These are phyloP conservation scores for Dichomitus squalens DNA, from an alignment of 1,284 basidiomycete genomes.

Conservation along the genomic window DNA sequence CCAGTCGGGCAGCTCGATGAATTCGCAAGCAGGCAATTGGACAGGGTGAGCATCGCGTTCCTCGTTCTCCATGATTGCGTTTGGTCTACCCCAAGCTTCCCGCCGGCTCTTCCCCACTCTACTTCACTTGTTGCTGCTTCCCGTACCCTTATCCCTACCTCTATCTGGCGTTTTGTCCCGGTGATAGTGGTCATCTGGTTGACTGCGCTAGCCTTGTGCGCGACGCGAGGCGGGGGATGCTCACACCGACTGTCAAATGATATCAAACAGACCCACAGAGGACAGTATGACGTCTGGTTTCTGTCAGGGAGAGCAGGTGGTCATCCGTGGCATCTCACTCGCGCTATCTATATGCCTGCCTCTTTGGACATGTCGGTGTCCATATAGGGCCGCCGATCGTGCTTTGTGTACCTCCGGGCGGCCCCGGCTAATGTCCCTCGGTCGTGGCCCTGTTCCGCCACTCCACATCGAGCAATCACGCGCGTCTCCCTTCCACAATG, in stretches of 20 bases:
- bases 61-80: not conserved
- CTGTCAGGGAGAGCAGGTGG: not conserved
- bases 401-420: not conserved
- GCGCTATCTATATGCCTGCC: constrained; percentile 7
- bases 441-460: too few species aligned
- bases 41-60: constrained; percentile 54
- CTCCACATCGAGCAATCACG: too few species aligned
- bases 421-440: not conserved
- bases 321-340: not conserved
- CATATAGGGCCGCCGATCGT: not conserved
- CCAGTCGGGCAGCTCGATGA: constrained; percentile 82
- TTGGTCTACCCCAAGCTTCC: not conserved
- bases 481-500: not conserved
- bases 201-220: constrained; percentile 11
- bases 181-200: constrained; percentile 10
- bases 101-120: too few species aligned
- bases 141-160: not conserved
- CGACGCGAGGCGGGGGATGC: constrained; percentile 4
- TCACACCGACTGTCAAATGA: constrained; percentile 2
- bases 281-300: constrained; percentile 5
- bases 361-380: not conserved
- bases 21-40: constrained; percentile 85
- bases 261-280: not conserved
- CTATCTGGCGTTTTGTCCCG: not conserved
- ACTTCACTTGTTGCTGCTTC: not conserved